These are phyloP conservation scores for Nemania diffusa DNA, from an alignment of 2,329 filamentous ascomycete species.

Conservation along the genomic window DNA sequence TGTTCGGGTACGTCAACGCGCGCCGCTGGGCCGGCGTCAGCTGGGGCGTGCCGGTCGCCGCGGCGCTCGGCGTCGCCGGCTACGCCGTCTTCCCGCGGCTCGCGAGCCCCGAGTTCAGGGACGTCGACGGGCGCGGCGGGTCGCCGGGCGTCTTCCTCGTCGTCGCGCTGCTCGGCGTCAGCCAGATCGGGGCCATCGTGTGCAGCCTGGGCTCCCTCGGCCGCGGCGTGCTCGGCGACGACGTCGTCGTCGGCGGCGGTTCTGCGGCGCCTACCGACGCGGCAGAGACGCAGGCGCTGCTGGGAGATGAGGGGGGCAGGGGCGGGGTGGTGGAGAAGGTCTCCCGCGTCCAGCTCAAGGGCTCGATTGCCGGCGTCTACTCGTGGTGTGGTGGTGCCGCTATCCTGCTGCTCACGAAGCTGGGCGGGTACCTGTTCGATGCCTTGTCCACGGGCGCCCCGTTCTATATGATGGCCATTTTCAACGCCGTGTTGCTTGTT, in stretches of 20 bases:
- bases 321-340: conserved; percentile 30
- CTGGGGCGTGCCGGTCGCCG: conserved; percentile 77
- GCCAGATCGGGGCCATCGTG: conserved; percentile 95
- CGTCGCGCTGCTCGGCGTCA: conserved; percentile 84
- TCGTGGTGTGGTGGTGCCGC: conserved; percentile 89
- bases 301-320: conserved; percentile 51
- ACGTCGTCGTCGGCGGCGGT: conserved; percentile 45
- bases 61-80: conserved; percentile 78
- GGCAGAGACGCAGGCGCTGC: conserved; percentile 50
- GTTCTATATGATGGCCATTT: conserved; percentile 93
- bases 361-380: conserved; percentile 94
- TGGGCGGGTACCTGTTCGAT: conserved; percentile 90
- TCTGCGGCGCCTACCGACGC: neutral
- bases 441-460: conserved; percentile 77
- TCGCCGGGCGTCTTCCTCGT: conserved; percentile 76
- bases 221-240: conserved; percentile 74
- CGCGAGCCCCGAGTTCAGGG: conserved; percentile 76
- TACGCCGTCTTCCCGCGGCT: conserved; percentile 82
- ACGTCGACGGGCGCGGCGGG: conserved; percentile 73
- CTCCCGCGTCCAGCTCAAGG: conserved; percentile 76
- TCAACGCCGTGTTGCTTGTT: conserved; percentile 79
- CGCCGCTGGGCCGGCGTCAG: conserved; percentile 65
- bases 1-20: conserved; percentile 76
- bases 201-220: conserved; percentile 92
- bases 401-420: conserved; percentile 89